Percentiles rank a stretch among this genome's conserved stretches.
Conservation (phyloP, 495 filamentous ascomycete species). For the Cudoniella acicularis region DNA sequence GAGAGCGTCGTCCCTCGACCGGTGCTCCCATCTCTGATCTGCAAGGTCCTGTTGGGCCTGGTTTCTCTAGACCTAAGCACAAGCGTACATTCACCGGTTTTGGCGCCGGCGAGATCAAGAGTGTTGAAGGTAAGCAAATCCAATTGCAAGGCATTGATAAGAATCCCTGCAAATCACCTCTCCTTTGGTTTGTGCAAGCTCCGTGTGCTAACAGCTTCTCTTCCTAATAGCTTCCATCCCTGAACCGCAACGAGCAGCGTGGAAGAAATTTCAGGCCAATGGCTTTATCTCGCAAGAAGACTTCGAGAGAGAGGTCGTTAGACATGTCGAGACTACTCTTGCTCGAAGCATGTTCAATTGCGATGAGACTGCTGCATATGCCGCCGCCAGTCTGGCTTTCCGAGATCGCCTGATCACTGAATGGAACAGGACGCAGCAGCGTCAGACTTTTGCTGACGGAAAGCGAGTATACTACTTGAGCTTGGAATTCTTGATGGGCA, state of each 20-base stretch:
- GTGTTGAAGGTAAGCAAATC: conserved; percentile 64
- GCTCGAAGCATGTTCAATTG: conserved; percentile 97
- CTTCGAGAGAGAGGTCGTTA: conserved; percentile 75
- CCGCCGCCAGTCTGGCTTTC: conserved; percentile 85
- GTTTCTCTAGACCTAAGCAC: conserved; percentile 80
- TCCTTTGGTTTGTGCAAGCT: not conserved
- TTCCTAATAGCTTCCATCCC: conserved; percentile 62
- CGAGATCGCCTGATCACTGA: conserved; percentile 89
- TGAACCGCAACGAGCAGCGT: conserved; percentile 81
- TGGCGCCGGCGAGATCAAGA: conserved; percentile 86
- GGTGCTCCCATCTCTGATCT: conserved; percentile 80
- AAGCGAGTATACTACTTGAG: conserved; percentile 97
- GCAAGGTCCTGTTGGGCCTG: conserved; percentile 72
- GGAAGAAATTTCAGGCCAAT: conserved; percentile 69
- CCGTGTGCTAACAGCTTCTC: not conserved
- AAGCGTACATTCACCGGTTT: conserved; percentile 92
- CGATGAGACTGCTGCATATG: conserved; percentile 91
- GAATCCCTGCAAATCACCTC: not conserved
- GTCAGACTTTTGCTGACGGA: conserved; percentile 82
- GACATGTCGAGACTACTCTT: conserved; percentile 93
- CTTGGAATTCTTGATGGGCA: conserved; percentile 95
- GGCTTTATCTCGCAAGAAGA: conserved; percentile 70
- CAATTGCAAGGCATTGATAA: not conserved
- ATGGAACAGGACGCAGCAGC: conserved; percentile 97
- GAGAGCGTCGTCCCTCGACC: conserved; percentile 71